Evolutionary conservation across 1,284 basidiomycete species (phyloP), one percentile per base, ranked within the genome.

Genomic region (Ceratobasidium sp.): DNA sequence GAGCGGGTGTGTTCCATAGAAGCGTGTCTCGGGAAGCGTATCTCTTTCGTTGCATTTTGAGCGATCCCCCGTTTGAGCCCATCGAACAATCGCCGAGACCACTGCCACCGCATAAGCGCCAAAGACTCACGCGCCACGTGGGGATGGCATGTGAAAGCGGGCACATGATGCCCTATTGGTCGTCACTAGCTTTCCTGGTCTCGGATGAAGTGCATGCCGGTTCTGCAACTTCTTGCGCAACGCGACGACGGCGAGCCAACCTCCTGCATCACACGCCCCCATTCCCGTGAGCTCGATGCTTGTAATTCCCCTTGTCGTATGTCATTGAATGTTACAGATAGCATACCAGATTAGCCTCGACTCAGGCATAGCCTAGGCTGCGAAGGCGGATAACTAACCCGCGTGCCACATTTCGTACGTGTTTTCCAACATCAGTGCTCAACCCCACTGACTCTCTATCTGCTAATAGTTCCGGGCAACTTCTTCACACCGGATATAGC

Each of bases 151-250:
- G 64, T 67, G 64, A 67, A 67, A 55, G 45, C 34, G 34, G 48
- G 28, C 61, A 65, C 62, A 52, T 65, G 62, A 65, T 65, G 21
- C 32, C 34, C 34, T 12, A 41, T 41, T 59, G 57, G 64, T 46
- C 59, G 46, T 30, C 18, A 12, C n/a, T 55, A 30, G 10, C 53
- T 52, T 43, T 53, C 53, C 48, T 46, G 16, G 43, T 23, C 61
- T 65, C 64, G 64, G 64, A 67, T 67, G 64, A 67, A 43, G 64
- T 43, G 64, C 34, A 55, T 67, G 64, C 64, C 64, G 64, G 64
- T 55, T 30, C 48, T 50, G 48, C 26, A 50, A 16, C 52, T 34
- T 55, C 32, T 52, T 45, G 23, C 64, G 45, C 50, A 55, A 67
- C 64, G 52, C 64, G 64, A 67, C 64, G 50, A 67, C 64, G 30